Conservation (phyloP, 148 eudicot genomes). For the Chenopodium formosanum region DNA sequence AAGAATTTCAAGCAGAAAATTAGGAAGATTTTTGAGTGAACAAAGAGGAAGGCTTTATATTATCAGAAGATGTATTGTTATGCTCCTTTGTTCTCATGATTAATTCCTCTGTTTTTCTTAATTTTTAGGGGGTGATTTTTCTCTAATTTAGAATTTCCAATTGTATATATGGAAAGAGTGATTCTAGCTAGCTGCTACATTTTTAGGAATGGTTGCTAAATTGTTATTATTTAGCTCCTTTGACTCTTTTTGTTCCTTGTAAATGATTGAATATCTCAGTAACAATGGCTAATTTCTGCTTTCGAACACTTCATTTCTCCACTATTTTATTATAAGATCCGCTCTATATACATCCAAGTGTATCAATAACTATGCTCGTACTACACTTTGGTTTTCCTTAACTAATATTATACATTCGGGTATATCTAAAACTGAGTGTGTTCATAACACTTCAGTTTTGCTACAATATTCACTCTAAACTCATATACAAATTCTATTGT, state of each 20-base stretch:
- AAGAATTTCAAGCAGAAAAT: conserved; percentile 39
- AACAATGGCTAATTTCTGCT: not conserved
- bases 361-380: too few relatives aligned
- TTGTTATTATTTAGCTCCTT: not conserved
- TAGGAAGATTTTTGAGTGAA: conserved; percentile 51
- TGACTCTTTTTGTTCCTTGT: conserved; percentile 9
- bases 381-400: not conserved
- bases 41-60: conserved; percentile 66
- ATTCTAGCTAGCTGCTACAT: not conserved
- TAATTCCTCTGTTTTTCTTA: conserved; percentile 16
- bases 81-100: conserved; percentile 63
- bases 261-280: conserved; percentile 18
- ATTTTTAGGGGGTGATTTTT: not conserved
- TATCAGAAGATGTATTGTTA: conserved; percentile 55
- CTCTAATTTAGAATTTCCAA: conserved; percentile 6
- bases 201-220: conserved; percentile 19
- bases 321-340: too few relatives aligned
- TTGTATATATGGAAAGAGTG: conserved; percentile 22
- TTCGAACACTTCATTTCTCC: not conserved
- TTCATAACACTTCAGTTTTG: too few relatives aligned
- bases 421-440: too few relatives aligned
- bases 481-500: too few relatives aligned
- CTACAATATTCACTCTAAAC: too few relatives aligned
- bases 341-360: too few relatives aligned
- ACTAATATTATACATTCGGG: too few relatives aligned